Conservation (phyloP, 2,329 filamentous ascomycete species). For the Xylaria sp. region DNA sequence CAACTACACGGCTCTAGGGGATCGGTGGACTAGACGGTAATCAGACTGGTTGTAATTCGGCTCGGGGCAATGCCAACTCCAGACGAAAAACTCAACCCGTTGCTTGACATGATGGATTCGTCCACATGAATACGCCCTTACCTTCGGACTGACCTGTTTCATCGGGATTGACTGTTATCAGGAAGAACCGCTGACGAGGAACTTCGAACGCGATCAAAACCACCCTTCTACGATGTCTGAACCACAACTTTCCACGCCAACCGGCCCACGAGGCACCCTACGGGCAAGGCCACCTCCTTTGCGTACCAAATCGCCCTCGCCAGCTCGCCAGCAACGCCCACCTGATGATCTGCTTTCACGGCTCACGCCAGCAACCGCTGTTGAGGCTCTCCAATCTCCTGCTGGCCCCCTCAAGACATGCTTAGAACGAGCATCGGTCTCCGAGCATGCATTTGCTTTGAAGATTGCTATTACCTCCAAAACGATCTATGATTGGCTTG, state of each 20-base stretch:
- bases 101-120: slow-evolving; percentile 35
- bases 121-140: slow-evolving; percentile 29
- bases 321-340: slow-evolving; percentile 50
- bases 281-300: slow-evolving; percentile 50
- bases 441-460: slow-evolving; percentile 74
- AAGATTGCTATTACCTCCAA: slow-evolving; percentile 73
- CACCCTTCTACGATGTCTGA: slow-evolving; percentile 41
- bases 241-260: slow-evolving; percentile 41
- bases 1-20: slow-evolving; percentile 16
- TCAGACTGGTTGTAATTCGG: slow-evolving; percentile 21
- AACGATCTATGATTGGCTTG: slow-evolving; percentile 74
- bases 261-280: slow-evolving; percentile 45
- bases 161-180: slow-evolving; percentile 30
- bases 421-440: slow-evolving; percentile 65
- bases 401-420: slow-evolving; percentile 60
- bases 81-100: slow-evolving; percentile 26
- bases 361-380: slow-evolving; percentile 64
- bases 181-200: slow-evolving; percentile 22
- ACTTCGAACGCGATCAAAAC: slow-evolving; percentile 33
- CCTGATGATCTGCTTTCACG: slow-evolving; percentile 66
- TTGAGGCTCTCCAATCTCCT: slow-evolving; percentile 63
- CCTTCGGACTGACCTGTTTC: slow-evolving; percentile 29
- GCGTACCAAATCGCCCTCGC: slow-evolving; percentile 50
- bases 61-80: slow-evolving; percentile 34
- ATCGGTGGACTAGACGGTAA: slow-evolving; percentile 19